Evolutionary conservation across 345 rosid genomes (phyloP).

Genomic region (Salix dunnii): DNA sequence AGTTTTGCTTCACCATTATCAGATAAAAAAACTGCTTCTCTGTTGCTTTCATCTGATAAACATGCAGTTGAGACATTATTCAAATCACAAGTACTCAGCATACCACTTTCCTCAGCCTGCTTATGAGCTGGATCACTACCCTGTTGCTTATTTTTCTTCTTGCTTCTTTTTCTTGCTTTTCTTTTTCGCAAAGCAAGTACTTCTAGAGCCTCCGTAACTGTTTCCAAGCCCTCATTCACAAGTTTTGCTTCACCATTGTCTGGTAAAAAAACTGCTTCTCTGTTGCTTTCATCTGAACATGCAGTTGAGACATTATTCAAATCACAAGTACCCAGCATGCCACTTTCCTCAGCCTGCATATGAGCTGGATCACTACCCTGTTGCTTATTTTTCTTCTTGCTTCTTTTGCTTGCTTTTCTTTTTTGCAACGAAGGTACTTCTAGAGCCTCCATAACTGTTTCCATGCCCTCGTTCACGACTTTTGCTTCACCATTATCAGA

Average conservation of each 20-base stretch:
- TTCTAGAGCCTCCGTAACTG: neutral
- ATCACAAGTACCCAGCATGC: neutral
- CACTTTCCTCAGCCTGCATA: conserved; percentile 20
- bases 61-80: no score
- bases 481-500: no score
- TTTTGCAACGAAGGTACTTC: no score
- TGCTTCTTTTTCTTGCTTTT: no score
- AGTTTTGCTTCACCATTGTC: conserved; percentile 5
- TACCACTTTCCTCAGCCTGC: conserved; percentile 11
- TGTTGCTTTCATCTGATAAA: no score
- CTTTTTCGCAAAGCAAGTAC: neutral
- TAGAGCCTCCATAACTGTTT: no score
- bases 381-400: no score
- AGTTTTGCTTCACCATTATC: no score
- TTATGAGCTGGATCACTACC: neutral
- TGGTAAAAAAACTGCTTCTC: neutral
- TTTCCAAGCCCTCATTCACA: neutral
- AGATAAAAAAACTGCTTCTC: no score
- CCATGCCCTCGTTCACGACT: no score
- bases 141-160: no score
- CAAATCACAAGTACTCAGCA: neutral
- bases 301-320: conserved; percentile 14
- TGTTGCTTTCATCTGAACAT: conserved; percentile 9
- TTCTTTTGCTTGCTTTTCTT: no score
- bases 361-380: neutral